Base-by-base conservation (phyloP, 257 asterid genomes). In the Phtheirospermum japonicum region DNA sequence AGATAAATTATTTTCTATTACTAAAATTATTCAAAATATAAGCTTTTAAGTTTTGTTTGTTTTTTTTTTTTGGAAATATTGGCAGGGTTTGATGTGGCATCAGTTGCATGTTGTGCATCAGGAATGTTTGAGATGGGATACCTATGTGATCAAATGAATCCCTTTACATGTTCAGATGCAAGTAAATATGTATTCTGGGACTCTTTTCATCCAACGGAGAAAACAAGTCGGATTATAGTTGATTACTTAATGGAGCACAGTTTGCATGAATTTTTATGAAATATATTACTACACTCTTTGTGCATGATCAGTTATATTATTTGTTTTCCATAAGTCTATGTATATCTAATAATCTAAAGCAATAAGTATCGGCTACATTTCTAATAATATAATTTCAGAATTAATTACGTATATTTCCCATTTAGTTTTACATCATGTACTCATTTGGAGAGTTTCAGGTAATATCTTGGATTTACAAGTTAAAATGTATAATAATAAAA, bases 41-140 rank as follows among this genome's bases (percentile, higher is more conserved):
- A n/a, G n/a, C n/a, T n/a, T n/a, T n/a, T n/a, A n/a, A n/a, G n/a
- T n/a, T n/a, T n/a, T n/a, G n/a, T 36, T 9, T 49, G 1, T 50
- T 17, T 55, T 12, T 20, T 9, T 53, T 0, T 11, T 9, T 5
- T n/a, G n/a, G 17, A 67, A 43, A 33, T 66, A n/a, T 40, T 40
- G 9, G 36, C 78, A 88, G 98, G 98, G 9, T 84, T 84, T 61
- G 93, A 91, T 11, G 88, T 71, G 34, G 64, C 95, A 45, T 66
- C 81, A 9, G 71, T 81, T 6, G 98, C 96, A 42, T 91, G 98
- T 28, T 91, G 98, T 71, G 88, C 92, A 0, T 62, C 95, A 2
- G 96, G 98, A 48, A 75, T 86, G 89, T 88, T 84, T 60, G 98
- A 91, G 77, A 83, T 91, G 98, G 94, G 95, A 48, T 91, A 86